Conservation (phyloP, 768 basidiomycete species). For the Tricholoma hemisulphureum region DNA sequence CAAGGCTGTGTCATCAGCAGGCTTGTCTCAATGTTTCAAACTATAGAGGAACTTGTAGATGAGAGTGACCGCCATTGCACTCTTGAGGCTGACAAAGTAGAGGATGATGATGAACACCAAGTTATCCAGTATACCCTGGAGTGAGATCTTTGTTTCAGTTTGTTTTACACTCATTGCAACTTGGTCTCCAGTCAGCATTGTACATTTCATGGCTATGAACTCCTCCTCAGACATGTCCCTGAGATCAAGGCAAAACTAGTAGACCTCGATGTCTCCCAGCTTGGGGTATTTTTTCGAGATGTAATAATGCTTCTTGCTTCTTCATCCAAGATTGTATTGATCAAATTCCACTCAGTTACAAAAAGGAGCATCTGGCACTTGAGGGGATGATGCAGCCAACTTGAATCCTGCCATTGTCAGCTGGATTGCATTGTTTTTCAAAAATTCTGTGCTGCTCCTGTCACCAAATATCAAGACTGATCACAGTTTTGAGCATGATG, state of each 20-base stretch:
- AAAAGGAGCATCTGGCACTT: too few relatives aligned
- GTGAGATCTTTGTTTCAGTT: not conserved
- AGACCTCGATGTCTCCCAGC: not conserved
- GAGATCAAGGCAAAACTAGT: not conserved
- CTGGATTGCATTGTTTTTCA: conserved; percentile 3
- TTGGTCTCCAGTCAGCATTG: not conserved
- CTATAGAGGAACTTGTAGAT: not conserved
- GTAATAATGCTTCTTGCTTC: not conserved
- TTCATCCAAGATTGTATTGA: too few relatives aligned
- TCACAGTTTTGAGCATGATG: conserved; percentile 17
- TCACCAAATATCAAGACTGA: not conserved
- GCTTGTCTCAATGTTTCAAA: not conserved
- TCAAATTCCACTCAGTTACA: too few relatives aligned
- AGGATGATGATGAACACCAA: not conserved
- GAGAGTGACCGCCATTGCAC: not conserved
- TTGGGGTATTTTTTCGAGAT: too few relatives aligned
- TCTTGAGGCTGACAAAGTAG: not conserved
- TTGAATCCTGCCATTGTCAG: conserved; percentile 2
- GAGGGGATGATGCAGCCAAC: conserved; percentile 3
- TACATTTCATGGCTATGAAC: not conserved
- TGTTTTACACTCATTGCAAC: not conserved
- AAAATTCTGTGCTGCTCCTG: not conserved
- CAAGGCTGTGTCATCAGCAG: not conserved
- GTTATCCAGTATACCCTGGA: not conserved
- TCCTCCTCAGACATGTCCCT: not conserved